phyloP scores from a whole-genome alignment of 1,284 basidiomycete genomes.

The Tremellales sp. region DNA sequence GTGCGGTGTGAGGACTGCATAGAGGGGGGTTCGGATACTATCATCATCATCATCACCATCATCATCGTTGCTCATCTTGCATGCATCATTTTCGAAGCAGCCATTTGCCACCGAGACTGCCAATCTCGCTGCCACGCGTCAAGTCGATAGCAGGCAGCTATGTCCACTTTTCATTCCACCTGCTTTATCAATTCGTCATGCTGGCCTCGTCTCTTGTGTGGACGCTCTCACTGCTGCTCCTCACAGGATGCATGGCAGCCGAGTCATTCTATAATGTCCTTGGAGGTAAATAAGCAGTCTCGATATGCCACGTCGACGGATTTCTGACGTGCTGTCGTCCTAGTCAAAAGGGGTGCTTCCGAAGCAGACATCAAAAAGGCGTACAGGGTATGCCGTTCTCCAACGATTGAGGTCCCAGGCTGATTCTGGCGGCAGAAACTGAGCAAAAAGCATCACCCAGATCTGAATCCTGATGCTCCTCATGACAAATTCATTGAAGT shows the following conservation, averaged over 20 bases:
- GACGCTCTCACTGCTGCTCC: constrained; percentile 33
- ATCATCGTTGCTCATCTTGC: too few species aligned
- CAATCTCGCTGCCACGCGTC: too few species aligned
- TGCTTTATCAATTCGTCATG: too few species aligned
- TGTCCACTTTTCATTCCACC: too few species aligned
- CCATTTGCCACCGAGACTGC: too few species aligned
- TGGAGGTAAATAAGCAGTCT: constrained; percentile 35
- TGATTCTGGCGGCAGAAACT: constrained; percentile 55
- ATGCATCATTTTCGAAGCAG: too few species aligned
- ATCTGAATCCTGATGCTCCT: constrained; percentile 84
- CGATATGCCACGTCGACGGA: constrained; percentile 17
- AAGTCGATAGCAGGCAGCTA: too few species aligned
- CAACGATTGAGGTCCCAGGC: neutral
- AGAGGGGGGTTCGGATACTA: too few species aligned
- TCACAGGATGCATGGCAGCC: constrained; percentile 37
- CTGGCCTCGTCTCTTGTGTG: constrained; percentile 25
- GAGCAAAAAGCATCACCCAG: constrained; percentile 85
- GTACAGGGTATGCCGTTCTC: constrained; percentile 56
- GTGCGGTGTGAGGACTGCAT: constrained; percentile 45
- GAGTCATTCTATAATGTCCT: constrained; percentile 47
- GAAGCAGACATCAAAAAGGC: constrained; percentile 85
- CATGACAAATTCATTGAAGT: constrained; percentile 84
- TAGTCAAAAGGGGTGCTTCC: constrained; percentile 72
- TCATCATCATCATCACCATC: too few species aligned
- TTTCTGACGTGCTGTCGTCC: constrained; percentile 9